phyloP scores from a whole-genome alignment of 495 filamentous ascomycete species.

The Xylaria palmicola region DNA sequence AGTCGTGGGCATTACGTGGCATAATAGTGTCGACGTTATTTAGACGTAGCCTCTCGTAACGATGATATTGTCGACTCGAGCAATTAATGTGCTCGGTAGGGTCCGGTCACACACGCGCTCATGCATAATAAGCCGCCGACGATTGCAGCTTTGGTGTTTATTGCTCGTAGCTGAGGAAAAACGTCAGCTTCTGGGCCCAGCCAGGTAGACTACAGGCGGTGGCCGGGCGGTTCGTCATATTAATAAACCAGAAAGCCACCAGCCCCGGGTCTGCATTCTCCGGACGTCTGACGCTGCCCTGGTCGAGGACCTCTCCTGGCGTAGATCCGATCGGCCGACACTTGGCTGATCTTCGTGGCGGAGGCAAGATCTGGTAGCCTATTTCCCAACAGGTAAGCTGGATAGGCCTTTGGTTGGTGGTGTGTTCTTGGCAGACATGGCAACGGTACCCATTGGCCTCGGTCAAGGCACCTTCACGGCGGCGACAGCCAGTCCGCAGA shows the following conservation, averaged over 20 bases:
- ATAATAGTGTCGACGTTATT: not conserved
- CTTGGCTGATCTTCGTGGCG: conserved; percentile 5
- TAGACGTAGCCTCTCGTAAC: not conserved
- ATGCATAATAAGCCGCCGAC: not conserved
- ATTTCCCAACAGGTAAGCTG: not conserved
- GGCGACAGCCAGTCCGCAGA: not conserved
- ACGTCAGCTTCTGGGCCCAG: not conserved
- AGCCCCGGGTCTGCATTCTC: not conserved
- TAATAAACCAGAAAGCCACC: not conserved
- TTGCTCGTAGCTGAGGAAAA: not conserved
- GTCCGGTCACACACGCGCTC: no score
- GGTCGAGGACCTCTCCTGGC: not conserved
- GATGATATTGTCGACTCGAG: not conserved
- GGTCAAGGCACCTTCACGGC: not conserved
- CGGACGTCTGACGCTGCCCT: not conserved
- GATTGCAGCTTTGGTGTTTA: not conserved
- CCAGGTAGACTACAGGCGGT: no score
- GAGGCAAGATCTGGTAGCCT: not conserved
- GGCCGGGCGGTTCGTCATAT: no score
- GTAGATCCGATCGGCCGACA: conserved; percentile 5
- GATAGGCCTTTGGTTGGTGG: not conserved
- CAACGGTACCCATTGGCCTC: conserved; percentile 6
- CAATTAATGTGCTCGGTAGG: not conserved
- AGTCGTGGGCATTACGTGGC: no score
- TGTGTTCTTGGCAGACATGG: not conserved